Conservation (phyloP, 805 yeast genomes). For the Wickerhamia fluorescens region DNA sequence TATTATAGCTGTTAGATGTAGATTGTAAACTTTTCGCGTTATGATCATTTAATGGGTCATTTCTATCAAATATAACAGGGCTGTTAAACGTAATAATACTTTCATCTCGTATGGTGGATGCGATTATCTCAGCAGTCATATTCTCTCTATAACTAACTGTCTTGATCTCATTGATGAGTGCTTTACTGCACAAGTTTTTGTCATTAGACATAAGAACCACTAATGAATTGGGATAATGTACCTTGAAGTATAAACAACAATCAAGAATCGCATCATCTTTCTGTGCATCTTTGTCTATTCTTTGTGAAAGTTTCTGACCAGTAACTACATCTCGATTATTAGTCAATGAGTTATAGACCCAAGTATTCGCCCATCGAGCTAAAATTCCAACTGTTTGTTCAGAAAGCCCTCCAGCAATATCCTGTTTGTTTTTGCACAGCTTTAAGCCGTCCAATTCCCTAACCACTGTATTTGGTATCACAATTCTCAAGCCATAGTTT, state of each 20-base stretch:
- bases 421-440: constrained; percentile 11
- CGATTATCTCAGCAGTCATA: constrained; percentile 41
- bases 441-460: constrained; percentile 83
- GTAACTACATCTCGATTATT: constrained; percentile 41
- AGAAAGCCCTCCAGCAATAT: constrained; percentile 10
- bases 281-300: constrained; percentile 33
- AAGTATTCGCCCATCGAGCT: constrained; percentile 70
- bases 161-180: constrained; percentile 55
- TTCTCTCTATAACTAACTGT: constrained; percentile 50
- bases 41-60: no score
- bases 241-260: constrained; percentile 63
- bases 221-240: constrained; percentile 21
- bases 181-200: constrained; percentile 73
- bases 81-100: constrained; percentile 10
- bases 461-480: constrained; percentile 67
- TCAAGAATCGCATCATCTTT: constrained; percentile 85
- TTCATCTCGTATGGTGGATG: constrained; percentile 33
- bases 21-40: no score
- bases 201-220: constrained; percentile 75
- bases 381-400: constrained; percentile 41
- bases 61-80: constrained; percentile 11
- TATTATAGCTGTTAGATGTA: no score
- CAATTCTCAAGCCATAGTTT: constrained; percentile 40
- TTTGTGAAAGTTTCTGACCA: constrained; percentile 60
- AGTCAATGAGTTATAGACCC: constrained; percentile 64